These are phyloP conservation scores for Aquilaria yunnanensis DNA, from an alignment of 345 rosid species.

Conservation along the genomic window DNA sequence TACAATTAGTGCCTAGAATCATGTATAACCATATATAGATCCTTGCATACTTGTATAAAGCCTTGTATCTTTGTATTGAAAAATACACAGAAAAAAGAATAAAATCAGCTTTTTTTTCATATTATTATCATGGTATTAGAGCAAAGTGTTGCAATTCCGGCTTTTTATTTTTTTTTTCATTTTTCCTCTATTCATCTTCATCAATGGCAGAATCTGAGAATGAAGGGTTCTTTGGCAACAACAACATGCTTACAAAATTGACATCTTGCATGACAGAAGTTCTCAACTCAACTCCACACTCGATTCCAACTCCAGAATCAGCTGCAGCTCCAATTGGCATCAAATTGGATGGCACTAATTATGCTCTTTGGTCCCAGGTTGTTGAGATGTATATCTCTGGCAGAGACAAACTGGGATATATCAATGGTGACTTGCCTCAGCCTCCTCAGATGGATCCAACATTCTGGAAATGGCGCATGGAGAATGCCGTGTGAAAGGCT, in stretches of 20 bases:
- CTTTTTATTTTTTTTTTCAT: too few relatives aligned
- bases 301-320: not conserved
- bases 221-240: not conserved
- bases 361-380: constrained; percentile 9
- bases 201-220: not conserved
- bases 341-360: constrained; percentile 7
- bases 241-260: not conserved
- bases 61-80: too few relatives aligned
- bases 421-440: constrained; percentile 2
- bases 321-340: not conserved
- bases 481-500: not conserved
- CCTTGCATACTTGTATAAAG: too few relatives aligned
- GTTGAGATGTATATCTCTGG: not conserved
- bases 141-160: too few relatives aligned
- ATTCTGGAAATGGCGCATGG: not conserved
- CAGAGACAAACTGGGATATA: not conserved
- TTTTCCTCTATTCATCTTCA: too few relatives aligned
- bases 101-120: too few relatives aligned
- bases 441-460: not conserved
- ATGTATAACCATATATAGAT: too few relatives aligned
- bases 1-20: too few relatives aligned
- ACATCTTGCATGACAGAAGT: not conserved
- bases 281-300: not conserved
- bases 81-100: too few relatives aligned
- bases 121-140: too few relatives aligned